Evolutionary conservation across 148 eudicot species (phyloP).

Genomic region (Chenopodium quinoa): DNA sequence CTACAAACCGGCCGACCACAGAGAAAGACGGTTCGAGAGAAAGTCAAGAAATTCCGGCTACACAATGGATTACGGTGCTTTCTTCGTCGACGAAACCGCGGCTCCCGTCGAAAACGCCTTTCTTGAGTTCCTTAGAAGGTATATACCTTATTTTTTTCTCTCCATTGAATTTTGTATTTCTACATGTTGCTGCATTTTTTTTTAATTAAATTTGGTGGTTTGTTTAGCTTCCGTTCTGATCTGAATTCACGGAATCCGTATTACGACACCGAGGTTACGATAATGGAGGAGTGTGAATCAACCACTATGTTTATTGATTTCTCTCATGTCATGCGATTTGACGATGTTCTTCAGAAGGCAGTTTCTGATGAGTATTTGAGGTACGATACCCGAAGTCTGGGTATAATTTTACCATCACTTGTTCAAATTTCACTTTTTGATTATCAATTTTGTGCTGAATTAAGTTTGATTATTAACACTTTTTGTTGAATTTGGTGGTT

Average conservation of each 20-base stretch:
- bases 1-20: neutral
- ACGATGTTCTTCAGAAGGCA: constrained; percentile 73
- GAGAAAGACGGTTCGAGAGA: neutral
- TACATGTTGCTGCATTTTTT: neutral
- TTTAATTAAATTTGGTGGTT: neutral
- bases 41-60: neutral
- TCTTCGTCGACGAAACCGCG: constrained; percentile 78
- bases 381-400: constrained; percentile 18
- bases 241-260: constrained; percentile 46
- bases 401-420: neutral
- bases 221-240: constrained; percentile 47
- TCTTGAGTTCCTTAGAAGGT: constrained; percentile 81
- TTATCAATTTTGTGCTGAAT: neutral
- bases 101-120: constrained; percentile 76
- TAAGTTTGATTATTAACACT: too few relatives aligned
- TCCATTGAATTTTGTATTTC: neutral
- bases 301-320: constrained; percentile 92
- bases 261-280: constrained; percentile 66
- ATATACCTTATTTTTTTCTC: neutral
- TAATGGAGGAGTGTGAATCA: constrained; percentile 71
- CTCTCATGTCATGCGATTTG: constrained; percentile 87
- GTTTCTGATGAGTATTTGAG: constrained; percentile 84
- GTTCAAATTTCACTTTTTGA: neutral
- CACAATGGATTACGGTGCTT: constrained; percentile 56
- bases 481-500: neutral